Conservation (phyloP, 2,329 filamentous ascomycete genomes). For the Venturia effusa region DNA sequence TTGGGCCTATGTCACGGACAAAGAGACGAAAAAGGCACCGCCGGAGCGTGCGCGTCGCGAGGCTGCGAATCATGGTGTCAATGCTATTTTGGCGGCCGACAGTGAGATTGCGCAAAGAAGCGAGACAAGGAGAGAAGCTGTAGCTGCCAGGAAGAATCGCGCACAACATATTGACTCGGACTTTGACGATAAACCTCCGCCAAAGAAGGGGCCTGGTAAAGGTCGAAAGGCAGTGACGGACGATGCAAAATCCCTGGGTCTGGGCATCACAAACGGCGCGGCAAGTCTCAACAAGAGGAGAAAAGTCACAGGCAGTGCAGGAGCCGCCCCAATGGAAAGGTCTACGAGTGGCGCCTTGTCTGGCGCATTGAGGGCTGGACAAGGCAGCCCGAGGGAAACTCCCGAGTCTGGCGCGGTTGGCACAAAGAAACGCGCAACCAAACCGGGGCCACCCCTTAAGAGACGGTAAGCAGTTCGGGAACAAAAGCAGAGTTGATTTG, state of each 20-base stretch:
- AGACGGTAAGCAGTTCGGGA: conserved; percentile 3
- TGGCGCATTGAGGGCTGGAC: conserved; percentile 36
- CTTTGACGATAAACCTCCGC: conserved; percentile 53
- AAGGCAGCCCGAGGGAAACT: conserved; percentile 56
- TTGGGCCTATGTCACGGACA: conserved; percentile 81
- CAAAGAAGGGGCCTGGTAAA: conserved; percentile 57
- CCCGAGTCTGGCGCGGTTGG: conserved; percentile 46
- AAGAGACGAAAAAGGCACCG: conserved; percentile 50
- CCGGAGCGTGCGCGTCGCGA: conserved; percentile 69
- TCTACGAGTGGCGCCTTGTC: conserved; percentile 47
- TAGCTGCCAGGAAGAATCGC: conserved; percentile 63
- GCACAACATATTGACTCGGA: conserved; percentile 64
- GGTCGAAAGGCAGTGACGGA: conserved; percentile 47
- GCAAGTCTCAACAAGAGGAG: conserved; percentile 59
- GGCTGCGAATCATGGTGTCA: conserved; percentile 48
- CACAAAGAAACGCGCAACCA: conserved; percentile 54
- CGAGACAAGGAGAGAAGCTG: conserved; percentile 72
- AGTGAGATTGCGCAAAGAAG: conserved; percentile 70
- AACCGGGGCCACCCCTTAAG: conserved; percentile 51
- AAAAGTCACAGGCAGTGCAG: conserved; percentile 43
- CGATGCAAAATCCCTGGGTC: conserved; percentile 39
- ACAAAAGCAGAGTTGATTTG: not conserved
- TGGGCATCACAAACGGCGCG: conserved; percentile 53
- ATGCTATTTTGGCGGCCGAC: conserved; percentile 43
- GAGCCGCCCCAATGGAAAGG: conserved; percentile 48